Evolutionary conservation across 176 grass and related monocot species (phyloP), one percentile per base, ranked within the genome.

Genomic region (Carex cristatella): DNA sequence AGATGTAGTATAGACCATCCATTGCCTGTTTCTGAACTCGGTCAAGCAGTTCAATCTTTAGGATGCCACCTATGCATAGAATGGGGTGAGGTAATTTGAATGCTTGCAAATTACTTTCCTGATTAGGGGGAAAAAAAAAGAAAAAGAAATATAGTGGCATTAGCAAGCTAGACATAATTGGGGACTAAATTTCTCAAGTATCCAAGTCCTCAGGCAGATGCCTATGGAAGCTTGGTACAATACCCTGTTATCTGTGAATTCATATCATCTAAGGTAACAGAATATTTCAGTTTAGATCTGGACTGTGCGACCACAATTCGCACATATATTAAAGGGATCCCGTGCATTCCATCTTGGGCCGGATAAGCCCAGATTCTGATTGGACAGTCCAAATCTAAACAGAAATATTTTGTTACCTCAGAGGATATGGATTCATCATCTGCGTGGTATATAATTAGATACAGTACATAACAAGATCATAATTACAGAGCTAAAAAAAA

Each of bases 1-100:
- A 97, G 75, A 97, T 87, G 85, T 97, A 97, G 82, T 92, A 97
- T n/a, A 94, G 60, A 35, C 84, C 73, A 62, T 97, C 94, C 4
- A 87, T 89, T 38, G 63, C 83, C 79, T 94, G 90, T 83, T 79
- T 89, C 87, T 97, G 94, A 37, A 97, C 84, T 46, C 94, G 90
- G 37, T 92, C 94, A 31, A 91, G 80, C 82, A 97, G 86, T 60
- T 97, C 88, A 79, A 97, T 69, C 86, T 91, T 94, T 81, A 94
- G 84, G 65, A 97, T 61, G 15, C 94, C 94, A 16, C 94, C 94
- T 40, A 97, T 92, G 81, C 94, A 97, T 10, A 97, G 49, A 88
- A 89, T 73, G 12, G 92, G 85, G 1, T 14, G 84, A 31, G 88
- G 94, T 35, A 97, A 77, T 88, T 88, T 97, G 49, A 97, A 97